Evolutionary conservation across 2,329 filamentous ascomycete species (phyloP).

Genomic region (Fusarium floridanum): DNA sequence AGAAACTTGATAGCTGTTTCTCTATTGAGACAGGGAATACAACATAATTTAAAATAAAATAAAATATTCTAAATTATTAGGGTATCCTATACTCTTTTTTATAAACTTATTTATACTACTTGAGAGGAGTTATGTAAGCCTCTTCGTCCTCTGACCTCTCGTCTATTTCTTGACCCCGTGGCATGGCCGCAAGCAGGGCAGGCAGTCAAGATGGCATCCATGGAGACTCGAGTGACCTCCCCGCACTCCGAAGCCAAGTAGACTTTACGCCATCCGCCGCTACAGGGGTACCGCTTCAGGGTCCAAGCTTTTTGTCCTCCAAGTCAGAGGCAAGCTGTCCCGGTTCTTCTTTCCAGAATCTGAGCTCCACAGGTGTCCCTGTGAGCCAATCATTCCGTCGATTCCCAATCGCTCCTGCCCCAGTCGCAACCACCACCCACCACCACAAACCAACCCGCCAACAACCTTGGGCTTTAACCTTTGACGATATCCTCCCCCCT

Average conservation of each 20-base stretch:
- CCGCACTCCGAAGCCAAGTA: constrained; percentile 37
- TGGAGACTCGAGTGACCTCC: constrained; percentile 37
- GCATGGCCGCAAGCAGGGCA: not conserved
- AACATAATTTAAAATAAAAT: too few relatives aligned
- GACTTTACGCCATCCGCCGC: constrained; percentile 14
- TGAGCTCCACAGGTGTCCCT: constrained; percentile 22
- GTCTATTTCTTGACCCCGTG: not conserved
- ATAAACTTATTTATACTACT: too few relatives aligned
- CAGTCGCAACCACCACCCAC: constrained; percentile 39
- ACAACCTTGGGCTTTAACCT: constrained; percentile 37
- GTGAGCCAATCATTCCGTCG: constrained; percentile 34
- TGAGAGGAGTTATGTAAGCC: too few relatives aligned
- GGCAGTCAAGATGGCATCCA: not conserved
- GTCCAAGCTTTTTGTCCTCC: constrained; percentile 38
- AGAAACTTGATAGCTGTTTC: too few relatives aligned
- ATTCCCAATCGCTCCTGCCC: constrained; percentile 39
- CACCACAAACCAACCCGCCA: constrained; percentile 38
- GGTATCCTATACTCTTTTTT: too few relatives aligned
- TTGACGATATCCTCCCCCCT: constrained; percentile 23
- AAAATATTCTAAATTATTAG: too few relatives aligned
- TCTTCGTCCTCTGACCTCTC: too few relatives aligned
- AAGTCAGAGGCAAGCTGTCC: constrained; percentile 19
- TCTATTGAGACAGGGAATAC: too few relatives aligned
- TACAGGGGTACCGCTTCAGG: constrained; percentile 32
- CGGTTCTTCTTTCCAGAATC: constrained; percentile 37